Conservation (phyloP, 768 basidiomycete genomes). For the Pleurotus sapidus region DNA sequence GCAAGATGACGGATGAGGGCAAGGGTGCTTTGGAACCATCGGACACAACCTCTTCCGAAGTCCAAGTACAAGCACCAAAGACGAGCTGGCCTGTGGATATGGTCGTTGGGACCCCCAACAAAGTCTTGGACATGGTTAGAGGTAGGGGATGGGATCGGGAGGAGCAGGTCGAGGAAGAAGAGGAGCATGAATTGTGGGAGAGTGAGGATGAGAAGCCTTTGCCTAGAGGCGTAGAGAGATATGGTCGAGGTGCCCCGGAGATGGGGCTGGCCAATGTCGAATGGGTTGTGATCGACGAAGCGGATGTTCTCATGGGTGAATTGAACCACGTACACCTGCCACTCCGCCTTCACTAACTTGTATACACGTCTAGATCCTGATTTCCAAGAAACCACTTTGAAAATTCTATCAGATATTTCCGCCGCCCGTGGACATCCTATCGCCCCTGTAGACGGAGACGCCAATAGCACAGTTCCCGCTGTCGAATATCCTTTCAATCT, state of each 20-base stretch:
- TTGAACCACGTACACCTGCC: conserved; percentile 2
- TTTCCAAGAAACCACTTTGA: conserved; percentile 71
- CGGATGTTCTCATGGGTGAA: conserved; percentile 85
- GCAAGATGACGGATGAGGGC: conserved; percentile 43
- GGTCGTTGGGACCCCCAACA: conserved; percentile 66
- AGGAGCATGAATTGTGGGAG: not conserved
- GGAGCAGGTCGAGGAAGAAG: conserved; percentile 15
- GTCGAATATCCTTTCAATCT: conserved; percentile 75
- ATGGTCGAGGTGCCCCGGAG: conserved; percentile 44
- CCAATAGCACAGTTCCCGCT: conserved; percentile 17
- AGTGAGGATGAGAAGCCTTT: conserved; percentile 14
- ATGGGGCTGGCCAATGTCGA: conserved; percentile 71
- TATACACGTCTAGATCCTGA: conserved; percentile 60
- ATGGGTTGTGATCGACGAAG: conserved; percentile 91
- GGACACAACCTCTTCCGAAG: conserved; percentile 18
- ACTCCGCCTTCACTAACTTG: not conserved
- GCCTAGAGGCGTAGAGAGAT: conserved; percentile 34
- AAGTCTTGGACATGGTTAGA: conserved; percentile 58
- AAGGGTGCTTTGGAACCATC: conserved; percentile 18
- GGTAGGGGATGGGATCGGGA: conserved; percentile 51
- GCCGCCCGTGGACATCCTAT: conserved; percentile 54
- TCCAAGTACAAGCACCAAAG: conserved; percentile 17
- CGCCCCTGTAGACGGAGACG: conserved; percentile 19
- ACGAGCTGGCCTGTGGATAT: conserved; percentile 41
- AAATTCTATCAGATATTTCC: conserved; percentile 69